Evolutionary conservation across 305 asterid genomes (phyloP).

Genomic region (Fraxinus dipetala): DNA sequence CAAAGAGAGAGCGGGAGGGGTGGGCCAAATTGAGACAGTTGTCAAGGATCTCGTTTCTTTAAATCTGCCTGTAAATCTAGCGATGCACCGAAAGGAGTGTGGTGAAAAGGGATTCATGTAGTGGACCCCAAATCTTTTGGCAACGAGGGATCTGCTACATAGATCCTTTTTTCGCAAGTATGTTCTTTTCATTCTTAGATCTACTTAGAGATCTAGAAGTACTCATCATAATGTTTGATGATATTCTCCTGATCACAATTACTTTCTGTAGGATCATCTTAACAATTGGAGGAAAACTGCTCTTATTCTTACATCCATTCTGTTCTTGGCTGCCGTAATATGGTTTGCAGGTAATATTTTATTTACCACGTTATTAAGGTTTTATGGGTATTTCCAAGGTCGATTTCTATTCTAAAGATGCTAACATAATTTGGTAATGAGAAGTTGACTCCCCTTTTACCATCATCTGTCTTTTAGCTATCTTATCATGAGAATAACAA

Average conservation of each 20-base stretch:
- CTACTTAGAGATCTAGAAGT: not conserved
- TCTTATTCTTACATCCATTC: slow-evolving; percentile 62
- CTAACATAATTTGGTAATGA: not conserved
- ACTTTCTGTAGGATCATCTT: slow-evolving; percentile 59
- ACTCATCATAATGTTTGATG: not conserved
- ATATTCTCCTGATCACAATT: not conserved
- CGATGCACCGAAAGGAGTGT: not conserved
- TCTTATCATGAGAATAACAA: not conserved
- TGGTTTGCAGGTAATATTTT: slow-evolving; percentile 65
- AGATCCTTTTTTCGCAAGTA: not conserved
- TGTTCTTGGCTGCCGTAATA: slow-evolving; percentile 70
- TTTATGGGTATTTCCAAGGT: not conserved
- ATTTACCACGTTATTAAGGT: not conserved
- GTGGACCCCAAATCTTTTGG: not conserved
- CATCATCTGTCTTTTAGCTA: not conserved
- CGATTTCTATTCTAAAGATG: not conserved
- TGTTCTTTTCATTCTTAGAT: not conserved
- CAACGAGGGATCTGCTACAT: not conserved
- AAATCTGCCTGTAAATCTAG: not conserved
- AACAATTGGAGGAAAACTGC: slow-evolving; percentile 83
- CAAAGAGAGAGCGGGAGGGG: not conserved
- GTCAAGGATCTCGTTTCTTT: not conserved
- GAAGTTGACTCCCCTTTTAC: not conserved
- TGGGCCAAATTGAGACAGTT: not conserved
- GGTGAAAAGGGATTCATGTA: not conserved